phyloP scores from a whole-genome alignment of 2,329 filamentous ascomycete genomes.

The Colletotrichum higginsianum region DNA sequence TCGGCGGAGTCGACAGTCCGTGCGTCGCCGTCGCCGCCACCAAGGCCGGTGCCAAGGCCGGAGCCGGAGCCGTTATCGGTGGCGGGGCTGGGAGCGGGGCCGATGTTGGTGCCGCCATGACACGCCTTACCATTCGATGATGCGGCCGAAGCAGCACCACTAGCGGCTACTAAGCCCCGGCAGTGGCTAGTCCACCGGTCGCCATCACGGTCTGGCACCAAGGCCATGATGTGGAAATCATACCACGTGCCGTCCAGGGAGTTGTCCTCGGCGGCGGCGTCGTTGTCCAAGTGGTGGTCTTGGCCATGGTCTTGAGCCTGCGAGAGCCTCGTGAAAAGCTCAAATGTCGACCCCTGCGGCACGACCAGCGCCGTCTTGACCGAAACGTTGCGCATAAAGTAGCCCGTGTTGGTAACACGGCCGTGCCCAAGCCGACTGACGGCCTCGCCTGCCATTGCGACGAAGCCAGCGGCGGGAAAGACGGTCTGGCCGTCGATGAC shows the following conservation, averaged over 20 bases:
- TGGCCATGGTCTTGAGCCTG: neutral
- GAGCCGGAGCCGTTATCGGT: neutral
- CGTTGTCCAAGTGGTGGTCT: neutral
- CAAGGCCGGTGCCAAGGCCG: no score
- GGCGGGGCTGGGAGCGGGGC: neutral
- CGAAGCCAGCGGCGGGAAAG: conserved; percentile 12
- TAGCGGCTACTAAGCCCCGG: neutral
- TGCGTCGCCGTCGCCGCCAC: neutral
- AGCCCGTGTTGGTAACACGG: conserved; percentile 34
- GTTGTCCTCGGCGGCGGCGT: no score
- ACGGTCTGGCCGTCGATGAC: neutral
- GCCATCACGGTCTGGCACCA: conserved; percentile 3
- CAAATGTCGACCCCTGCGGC: neutral
- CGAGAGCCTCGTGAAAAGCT: conserved; percentile 12
- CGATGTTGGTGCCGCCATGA: neutral
- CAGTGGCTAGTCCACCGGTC: neutral
- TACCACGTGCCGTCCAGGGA: neutral
- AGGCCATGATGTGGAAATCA: conserved; percentile 18
- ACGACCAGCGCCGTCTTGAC: conserved; percentile 50
- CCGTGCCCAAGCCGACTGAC: neutral
- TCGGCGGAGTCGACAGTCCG: conserved; percentile 3
- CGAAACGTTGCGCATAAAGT: conserved; percentile 49
- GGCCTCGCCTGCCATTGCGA: conserved; percentile 9
- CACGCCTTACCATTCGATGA: no score
- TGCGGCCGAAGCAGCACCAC: neutral